Evolutionary conservation across 805 yeast genomes (phyloP).

Genomic region (Brettanomyces nanus): DNA sequence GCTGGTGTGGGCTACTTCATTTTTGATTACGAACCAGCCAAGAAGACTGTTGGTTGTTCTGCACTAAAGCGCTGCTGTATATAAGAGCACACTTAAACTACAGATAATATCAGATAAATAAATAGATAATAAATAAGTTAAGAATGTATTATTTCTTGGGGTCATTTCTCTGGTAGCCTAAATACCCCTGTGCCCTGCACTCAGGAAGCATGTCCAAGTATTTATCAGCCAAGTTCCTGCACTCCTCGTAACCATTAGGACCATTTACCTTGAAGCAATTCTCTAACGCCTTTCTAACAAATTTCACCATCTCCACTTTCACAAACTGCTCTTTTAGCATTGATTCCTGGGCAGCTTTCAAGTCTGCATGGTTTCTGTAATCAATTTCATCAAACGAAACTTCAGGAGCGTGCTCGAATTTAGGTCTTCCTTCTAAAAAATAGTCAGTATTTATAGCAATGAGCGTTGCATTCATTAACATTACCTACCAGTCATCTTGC

Average conservation of each 20-base stretch:
- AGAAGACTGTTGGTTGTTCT: constrained; percentile 4
- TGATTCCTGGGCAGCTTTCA: constrained; percentile 68
- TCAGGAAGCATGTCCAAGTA: constrained; percentile 71
- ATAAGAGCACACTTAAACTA: no score
- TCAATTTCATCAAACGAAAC: constrained; percentile 81
- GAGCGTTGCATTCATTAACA: no score
- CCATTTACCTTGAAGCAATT: constrained; percentile 56
- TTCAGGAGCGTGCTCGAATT: constrained; percentile 42
- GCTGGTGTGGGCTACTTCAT: constrained; percentile 13
- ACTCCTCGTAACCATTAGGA: constrained; percentile 68
- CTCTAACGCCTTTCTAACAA: constrained; percentile 66
- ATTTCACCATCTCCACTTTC: constrained; percentile 56
- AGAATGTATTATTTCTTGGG: constrained; percentile 48
- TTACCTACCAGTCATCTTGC: no score
- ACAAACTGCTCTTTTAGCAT: constrained; percentile 76
- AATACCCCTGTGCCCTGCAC: constrained; percentile 61
- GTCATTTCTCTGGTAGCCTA: constrained; percentile 86
- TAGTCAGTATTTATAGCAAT: no score
- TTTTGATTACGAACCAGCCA: constrained; percentile 8
- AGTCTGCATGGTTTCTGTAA: constrained; percentile 55
- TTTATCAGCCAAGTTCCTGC: constrained; percentile 69
- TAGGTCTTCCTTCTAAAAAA: constrained; percentile 5
- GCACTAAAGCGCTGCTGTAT: constrained; percentile 14
- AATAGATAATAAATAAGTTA: not conserved
- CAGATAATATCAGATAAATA: constrained; percentile 1